These are phyloP conservation scores for Kondoa malvinella DNA, from an alignment of 768 basidiomycete genomes.

Conservation along the genomic window DNA sequence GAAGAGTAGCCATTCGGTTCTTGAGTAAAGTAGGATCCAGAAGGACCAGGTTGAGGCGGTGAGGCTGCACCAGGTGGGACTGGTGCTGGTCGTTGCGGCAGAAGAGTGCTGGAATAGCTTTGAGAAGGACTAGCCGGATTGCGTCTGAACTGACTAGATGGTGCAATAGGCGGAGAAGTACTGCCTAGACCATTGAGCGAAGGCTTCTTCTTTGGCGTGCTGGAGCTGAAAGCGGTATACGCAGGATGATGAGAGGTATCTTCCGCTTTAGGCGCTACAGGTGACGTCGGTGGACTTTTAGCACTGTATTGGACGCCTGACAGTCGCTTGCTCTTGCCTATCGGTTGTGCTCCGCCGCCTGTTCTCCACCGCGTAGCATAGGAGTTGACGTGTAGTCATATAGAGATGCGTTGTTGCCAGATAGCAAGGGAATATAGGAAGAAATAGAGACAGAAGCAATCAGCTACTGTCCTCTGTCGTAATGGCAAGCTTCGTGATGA, in stretches of 20 bases:
- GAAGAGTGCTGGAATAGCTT: background rate
- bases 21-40: background rate
- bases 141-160: background rate
- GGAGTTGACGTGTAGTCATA: no score
- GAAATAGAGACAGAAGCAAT: background rate
- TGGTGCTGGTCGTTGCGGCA: background rate
- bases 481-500: background rate
- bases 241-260: background rate
- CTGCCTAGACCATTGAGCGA: background rate
- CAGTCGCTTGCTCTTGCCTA: background rate
- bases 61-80: background rate
- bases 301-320: background rate
- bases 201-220: background rate
- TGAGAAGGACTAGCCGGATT: background rate
- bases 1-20: background rate
- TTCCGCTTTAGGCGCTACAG: background rate
- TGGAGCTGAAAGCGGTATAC: background rate
- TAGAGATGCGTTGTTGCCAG: background rate
- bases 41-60: background rate
- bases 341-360: background rate
- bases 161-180: background rate
- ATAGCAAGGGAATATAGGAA: background rate
- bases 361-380: no score
- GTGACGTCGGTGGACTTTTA: background rate
- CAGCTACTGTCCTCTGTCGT: background rate